Evolutionary conservation across 2,329 filamentous ascomycete genomes (phyloP).

Genomic region (Fusarium chaquense): DNA sequence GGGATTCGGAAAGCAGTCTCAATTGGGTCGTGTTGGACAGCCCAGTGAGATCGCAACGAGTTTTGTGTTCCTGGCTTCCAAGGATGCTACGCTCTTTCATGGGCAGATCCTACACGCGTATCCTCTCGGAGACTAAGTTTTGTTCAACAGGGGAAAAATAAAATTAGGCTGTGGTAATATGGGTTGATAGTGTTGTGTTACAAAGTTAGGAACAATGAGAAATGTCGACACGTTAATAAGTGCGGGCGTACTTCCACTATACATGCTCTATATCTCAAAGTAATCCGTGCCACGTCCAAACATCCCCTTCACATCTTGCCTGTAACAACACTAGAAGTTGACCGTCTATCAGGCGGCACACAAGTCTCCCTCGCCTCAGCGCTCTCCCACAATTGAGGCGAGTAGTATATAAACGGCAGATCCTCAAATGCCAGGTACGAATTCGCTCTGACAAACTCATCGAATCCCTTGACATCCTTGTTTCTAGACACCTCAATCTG

Average conservation of each 20-base stretch:
- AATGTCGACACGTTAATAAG: neutral
- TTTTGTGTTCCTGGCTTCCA: conserved; percentile 56
- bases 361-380: conserved; percentile 41
- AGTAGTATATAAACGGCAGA: conserved; percentile 47
- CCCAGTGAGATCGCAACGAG: conserved; percentile 59
- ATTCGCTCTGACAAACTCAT: conserved; percentile 35
- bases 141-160: no score
- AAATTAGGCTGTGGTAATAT: neutral
- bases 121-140: conserved; percentile 53
- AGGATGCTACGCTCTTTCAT: conserved; percentile 55
- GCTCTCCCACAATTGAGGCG: conserved; percentile 47
- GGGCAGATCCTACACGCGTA: conserved; percentile 57
- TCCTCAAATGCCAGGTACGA: conserved; percentile 46
- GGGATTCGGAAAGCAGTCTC: conserved; percentile 55
- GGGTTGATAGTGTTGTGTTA: neutral
- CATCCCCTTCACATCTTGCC: neutral
- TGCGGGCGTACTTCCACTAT: no score
- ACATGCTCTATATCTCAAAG: neutral
- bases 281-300: neutral
- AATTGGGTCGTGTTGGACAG: conserved; percentile 56
- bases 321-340: conserved; percentile 33
- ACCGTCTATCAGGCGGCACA: conserved; percentile 44
- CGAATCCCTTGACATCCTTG: conserved; percentile 18
- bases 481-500: conserved; percentile 28
- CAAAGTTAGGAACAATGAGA: neutral